Evolutionary conservation across 192 early-diverging fungal species (phyloP), one percentile per base, ranked within the genome.

Genomic region (Diversispora eburnea): DNA sequence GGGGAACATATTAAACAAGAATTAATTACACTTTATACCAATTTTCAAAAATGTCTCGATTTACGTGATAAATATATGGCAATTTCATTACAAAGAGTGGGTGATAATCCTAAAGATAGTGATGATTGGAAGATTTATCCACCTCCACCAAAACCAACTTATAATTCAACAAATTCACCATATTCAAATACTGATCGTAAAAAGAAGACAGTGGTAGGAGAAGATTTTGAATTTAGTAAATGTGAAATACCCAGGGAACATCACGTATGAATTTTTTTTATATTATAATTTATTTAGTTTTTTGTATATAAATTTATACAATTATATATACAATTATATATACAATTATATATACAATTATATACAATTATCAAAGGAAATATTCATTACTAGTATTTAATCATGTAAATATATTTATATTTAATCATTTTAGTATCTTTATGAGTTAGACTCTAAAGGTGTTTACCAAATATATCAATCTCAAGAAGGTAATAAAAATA

Each of bases 41-140:
- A 77, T 9, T 81, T 96, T 52, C 84, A 89, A 59, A 75, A 83
- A 47, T 96, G 94, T 80, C 87, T 95, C 10, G 83, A 85, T 43
- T 76, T 96, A 49, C 88, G 96, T 41, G 85, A 89, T 67, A 90
- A 92, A 70, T 98, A 98, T 84, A 96, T 98, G 89, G 61, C 68
- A 42, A 64, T 80, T 10, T 90, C 87, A 12, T 76, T 80, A 15
- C 96, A 98, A 80, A 80, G 85, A 45, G 80, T 87, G 12, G 84
- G 83, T 4, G 95, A 93, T 69, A 96, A 96, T 74, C 96, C 95
- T 43, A 91, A 90, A 54, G 93, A 98, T 81, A 56, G 66, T 2
- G 81, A 84, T 20, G 84, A 82, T 39, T 98, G 92, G 92, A 77
- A 87, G 3, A 92, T 97, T 60, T 97, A 95, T 78, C 96, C 96